Evolutionary conservation across 768 basidiomycete species (phyloP).

Genomic region (Phaeotremella fagi): DNA sequence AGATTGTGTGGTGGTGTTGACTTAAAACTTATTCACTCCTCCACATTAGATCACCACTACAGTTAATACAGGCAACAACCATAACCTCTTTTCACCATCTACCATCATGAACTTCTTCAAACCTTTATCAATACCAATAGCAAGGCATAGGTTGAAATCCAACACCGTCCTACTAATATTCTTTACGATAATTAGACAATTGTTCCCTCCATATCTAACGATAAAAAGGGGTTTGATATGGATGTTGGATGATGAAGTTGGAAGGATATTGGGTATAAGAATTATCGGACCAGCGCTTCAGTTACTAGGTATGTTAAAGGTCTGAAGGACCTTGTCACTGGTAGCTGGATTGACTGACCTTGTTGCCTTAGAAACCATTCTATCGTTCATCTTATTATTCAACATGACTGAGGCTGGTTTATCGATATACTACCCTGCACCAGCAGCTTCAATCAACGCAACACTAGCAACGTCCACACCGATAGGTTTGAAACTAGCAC

Average conservation of each 20-base stretch:
- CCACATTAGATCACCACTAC: too few relatives aligned
- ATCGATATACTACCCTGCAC: background rate
- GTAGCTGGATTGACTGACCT: too few relatives aligned
- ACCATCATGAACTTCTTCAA: too few relatives aligned
- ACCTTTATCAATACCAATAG: slow-evolving; percentile 16
- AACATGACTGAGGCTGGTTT: slow-evolving; percentile 23
- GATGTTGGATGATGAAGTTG: slow-evolving; percentile 16
- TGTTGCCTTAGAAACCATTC: slow-evolving; percentile 22
- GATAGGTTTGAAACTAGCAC: slow-evolving; percentile 18
- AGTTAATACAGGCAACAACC: too few relatives aligned
- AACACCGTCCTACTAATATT: slow-evolving; percentile 33
- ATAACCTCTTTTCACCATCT: too few relatives aligned
- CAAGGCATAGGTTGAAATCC: slow-evolving; percentile 26
- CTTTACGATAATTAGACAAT: slow-evolving; percentile 2
- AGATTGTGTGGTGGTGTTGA: too few relatives aligned
- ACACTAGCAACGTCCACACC: background rate
- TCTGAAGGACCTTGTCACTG: too few relatives aligned
- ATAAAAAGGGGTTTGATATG: slow-evolving; percentile 16
- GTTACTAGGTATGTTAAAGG: background rate
- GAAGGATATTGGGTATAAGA: background rate
- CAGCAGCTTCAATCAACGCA: slow-evolving; percentile 10
- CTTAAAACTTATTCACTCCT: too few relatives aligned
- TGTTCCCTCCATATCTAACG: slow-evolving; percentile 31
- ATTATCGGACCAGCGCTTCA: background rate
- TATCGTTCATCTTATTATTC: slow-evolving; percentile 12